Evolutionary conservation across 2,329 filamentous ascomycete species (phyloP), one percentile per base, ranked within the genome.

Genomic region (Cladobotryum protrusum): DNA sequence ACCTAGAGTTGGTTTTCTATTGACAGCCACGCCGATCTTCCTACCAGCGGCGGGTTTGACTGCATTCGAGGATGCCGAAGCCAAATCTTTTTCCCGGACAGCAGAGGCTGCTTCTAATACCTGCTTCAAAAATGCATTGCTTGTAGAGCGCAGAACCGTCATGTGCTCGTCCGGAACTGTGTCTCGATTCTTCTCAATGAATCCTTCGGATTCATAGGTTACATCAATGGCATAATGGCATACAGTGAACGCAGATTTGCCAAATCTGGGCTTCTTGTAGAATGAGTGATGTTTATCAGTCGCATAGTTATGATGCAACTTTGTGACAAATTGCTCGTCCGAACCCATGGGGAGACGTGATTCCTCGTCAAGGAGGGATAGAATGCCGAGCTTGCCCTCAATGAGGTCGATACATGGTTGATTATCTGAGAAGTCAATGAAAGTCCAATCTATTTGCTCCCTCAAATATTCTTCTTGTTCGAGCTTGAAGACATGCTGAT

Each of bases 381-480:
- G 72, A 46, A 99, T 87, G 69, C 93, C 93, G 59, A 99, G 81
- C 69, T 95, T 97, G 59, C 90, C 92, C 73, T 99, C 93, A 59
- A 99, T 99, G 47, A 99, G 74, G 67, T 99, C 93, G 61, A 99
- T 99, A 73, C 93, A 99, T 15, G 93, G 93, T 72, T 99, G 93
- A 62, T 99, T 99, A 71, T 99, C 93, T 5, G 92, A 95, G 70
- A 99, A 99, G 66, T 99, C 93, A 66, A 99, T 99, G 66, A 99
- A 99, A 9, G 88, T 96, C 93, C 93, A 99, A 71, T 97, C 91
- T 99, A 99, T 99, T 67, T 96, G 89, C 65, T 99, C 93, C 43
- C 92, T 78, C 8, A 93, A 91, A 67, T 99, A 99, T 67, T 99
- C 93, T 67, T 99, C 93, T 63, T 99, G 93, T 66, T 99, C 93